Conservation (phyloP, 805 yeast genomes). For the Candida berthetii region DNA sequence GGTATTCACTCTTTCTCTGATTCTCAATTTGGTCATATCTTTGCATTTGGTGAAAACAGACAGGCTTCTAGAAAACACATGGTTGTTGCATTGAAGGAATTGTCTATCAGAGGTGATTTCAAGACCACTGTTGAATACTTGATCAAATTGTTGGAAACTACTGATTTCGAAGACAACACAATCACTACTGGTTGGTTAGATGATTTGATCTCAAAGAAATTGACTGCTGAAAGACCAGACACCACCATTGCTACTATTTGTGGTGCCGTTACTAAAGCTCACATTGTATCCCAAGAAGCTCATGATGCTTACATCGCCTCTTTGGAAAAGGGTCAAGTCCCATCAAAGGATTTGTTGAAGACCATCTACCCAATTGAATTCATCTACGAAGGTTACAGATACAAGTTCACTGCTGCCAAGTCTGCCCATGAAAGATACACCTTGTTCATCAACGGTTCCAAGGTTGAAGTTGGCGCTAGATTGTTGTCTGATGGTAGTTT, state of each 20-base stretch:
- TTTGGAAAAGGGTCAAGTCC: constrained; percentile 95
- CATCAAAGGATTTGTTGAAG: constrained; percentile 71
- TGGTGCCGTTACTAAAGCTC: constrained; percentile 98
- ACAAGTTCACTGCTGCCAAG: constrained; percentile 93
- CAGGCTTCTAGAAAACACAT: constrained; percentile 97
- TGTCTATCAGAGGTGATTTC: constrained; percentile 97
- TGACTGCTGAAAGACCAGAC: constrained; percentile 97
- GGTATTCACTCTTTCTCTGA: constrained; percentile 97
- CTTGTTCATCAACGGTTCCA: constrained; percentile 88
- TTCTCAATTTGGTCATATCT: constrained; percentile 98
- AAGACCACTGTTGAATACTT: constrained; percentile 96
- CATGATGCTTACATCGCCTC: constrained; percentile 63
- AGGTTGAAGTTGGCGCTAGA: constrained; percentile 81
- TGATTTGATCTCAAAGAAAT: constrained; percentile 85
- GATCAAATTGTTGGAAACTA: constrained; percentile 91
- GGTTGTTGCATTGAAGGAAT: constrained; percentile 97
- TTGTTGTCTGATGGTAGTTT: constrained; percentile 94
- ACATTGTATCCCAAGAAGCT: constrained; percentile 66
- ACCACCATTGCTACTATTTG: constrained; percentile 84
- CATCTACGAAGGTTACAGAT: constrained; percentile 89
- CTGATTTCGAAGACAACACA: constrained; percentile 92
- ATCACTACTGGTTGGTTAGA: constrained; percentile 99
- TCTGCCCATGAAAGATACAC: constrained; percentile 83
- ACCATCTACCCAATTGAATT: constrained; percentile 92
- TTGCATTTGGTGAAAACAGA: constrained; percentile 98